Base-by-base conservation (phyloP, 768 basidiomycete genomes). In the Filobasidium wieringae region DNA sequence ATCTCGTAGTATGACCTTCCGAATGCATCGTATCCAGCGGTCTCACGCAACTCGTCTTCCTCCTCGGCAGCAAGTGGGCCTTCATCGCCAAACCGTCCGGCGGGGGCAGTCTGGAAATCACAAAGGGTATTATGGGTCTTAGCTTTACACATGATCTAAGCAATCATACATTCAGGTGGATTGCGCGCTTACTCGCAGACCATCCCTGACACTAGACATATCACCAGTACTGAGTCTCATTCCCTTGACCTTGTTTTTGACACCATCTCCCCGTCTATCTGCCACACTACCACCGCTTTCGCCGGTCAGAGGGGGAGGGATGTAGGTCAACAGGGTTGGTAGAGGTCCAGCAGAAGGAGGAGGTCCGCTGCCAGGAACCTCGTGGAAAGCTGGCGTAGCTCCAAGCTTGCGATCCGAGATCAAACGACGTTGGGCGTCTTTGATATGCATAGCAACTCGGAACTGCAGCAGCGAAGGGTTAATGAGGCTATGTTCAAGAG, bases 391-490 rank as follows among this genome's bases (percentile, higher is more conserved):
- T 12, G 60, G 52, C 14, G 49, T 31, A 11, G 27, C 39, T 1
- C 60, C 60, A 22, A 52, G 30, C n/a, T 51, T 39, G n/a, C 60
- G 60, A 24, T 50, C 34, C 17, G 43, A 26, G 27, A 61, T 57
- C 2, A 61, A 31, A 9, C 45, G 31, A 14, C 60, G 55, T 31
- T 61, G 60, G n/a, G 50, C 49, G 24, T 61, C 60, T 37, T 55
- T 56, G 55, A 61, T 57, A 37, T 55, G 31, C 40, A 52, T 36
- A 29, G 60, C 53, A 34, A 45, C 24, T 51, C 60, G 60, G 51
- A 61, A 51, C 60, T 60, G 17, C 4, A 14, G 24, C 4, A 32
- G 27, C 22, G 15, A 30, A 14, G 14, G 14, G 4, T 49, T 15
- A 49, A 26, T 26, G 14, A 49, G 4, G 7, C 45, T 14, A 3